A percentile compares a stretch with the other conserved stretches of the same genome.
These are phyloP conservation scores for Pseudoneurospora amorphoporcata DNA, from an alignment of 495 filamentous ascomycete species.

Conservation along the genomic window DNA sequence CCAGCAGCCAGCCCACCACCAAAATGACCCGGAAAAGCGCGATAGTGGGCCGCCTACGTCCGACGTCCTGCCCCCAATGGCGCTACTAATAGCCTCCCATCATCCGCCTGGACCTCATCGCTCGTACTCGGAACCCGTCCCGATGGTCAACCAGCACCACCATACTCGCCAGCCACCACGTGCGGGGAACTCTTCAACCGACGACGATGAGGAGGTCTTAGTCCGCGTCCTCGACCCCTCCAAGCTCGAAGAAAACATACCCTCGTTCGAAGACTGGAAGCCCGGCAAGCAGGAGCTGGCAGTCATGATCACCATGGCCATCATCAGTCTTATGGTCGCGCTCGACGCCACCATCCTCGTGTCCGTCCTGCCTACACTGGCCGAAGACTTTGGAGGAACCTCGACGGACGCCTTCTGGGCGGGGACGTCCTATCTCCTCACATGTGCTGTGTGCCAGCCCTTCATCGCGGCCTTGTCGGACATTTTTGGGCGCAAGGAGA, in stretches of 20 bases:
- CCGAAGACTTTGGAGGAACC: slow-evolving; percentile 31
- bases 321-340: slow-evolving; percentile 40
- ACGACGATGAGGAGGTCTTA: background rate
- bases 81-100: background rate
- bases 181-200: background rate
- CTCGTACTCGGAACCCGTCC: background rate
- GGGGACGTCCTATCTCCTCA: slow-evolving; percentile 42
- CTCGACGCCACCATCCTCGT: slow-evolving; percentile 48
- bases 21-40: background rate
- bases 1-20: background rate
- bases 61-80: background rate
- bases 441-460: slow-evolving; percentile 37
- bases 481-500: slow-evolving; percentile 41
- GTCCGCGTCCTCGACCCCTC: background rate
- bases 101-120: background rate
- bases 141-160: background rate
- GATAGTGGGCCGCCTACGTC: background rate
- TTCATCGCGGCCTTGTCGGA: slow-evolving; percentile 40
- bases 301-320: slow-evolving; percentile 33
- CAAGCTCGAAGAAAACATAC: slow-evolving; percentile 8
- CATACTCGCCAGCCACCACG: background rate
- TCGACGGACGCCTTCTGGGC: slow-evolving; percentile 45
- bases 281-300: slow-evolving; percentile 26
- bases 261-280: slow-evolving; percentile 23
- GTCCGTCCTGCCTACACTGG: slow-evolving; percentile 32